phyloP scores from a whole-genome alignment of 495 filamentous ascomycete species.

The Glonium stellatum region DNA sequence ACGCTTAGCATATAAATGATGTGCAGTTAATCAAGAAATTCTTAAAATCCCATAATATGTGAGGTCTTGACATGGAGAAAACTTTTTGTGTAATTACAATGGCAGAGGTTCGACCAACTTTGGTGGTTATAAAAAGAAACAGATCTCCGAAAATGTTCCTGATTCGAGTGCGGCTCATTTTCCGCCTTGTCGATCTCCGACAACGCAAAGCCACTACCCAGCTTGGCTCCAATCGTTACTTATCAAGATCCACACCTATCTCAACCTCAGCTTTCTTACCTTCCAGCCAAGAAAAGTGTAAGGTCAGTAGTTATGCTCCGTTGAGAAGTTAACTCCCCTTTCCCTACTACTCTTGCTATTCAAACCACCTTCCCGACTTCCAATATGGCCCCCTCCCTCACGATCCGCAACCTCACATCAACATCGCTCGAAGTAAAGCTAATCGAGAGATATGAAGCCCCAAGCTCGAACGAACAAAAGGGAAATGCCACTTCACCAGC shows the following conservation, averaged over 20 bases:
- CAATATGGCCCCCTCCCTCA: constrained; percentile 40
- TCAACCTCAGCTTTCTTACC: not conserved
- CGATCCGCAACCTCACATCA: constrained; percentile 80
- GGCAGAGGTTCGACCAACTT: no score
- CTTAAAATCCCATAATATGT: no score
- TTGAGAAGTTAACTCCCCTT: not conserved
- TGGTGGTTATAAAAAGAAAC: no score
- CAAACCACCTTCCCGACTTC: not conserved
- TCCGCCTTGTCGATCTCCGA: not conserved
- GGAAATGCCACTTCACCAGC: constrained; percentile 34
- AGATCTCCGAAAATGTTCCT: not conserved
- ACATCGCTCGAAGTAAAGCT: constrained; percentile 63
- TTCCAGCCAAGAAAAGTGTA: not conserved
- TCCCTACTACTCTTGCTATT: not conserved
- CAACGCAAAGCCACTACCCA: not conserved
- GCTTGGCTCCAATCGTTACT: not conserved
- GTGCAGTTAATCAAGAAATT: not conserved
- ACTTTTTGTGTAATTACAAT: no score
- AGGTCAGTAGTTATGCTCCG: not conserved
- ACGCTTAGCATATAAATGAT: not conserved
- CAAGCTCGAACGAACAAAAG: constrained; percentile 32
- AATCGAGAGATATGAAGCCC: constrained; percentile 61
- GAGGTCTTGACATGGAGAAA: no score
- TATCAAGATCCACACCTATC: not conserved
- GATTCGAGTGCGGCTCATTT: not conserved